Evolutionary conservation across 2,329 filamentous ascomycete species (phyloP).

Genomic region (Coniochaeta hoffmannii): DNA sequence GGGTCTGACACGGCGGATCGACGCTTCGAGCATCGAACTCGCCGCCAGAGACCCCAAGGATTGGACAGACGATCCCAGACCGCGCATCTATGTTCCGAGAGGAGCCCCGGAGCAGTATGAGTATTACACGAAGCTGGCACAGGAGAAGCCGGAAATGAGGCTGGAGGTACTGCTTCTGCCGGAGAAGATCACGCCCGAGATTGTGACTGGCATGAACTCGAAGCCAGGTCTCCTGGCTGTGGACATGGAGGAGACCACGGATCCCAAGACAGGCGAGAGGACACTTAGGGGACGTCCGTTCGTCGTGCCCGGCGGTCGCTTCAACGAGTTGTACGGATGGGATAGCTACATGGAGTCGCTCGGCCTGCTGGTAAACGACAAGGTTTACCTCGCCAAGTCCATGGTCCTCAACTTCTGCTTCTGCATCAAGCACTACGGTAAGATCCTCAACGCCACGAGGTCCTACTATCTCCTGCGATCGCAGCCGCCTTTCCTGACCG

Average conservation of each 20-base stretch:
- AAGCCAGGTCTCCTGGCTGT: constrained; percentile 86
- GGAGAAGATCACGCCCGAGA: constrained; percentile 69
- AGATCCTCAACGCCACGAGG: constrained; percentile 93
- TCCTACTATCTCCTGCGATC: constrained; percentile 93
- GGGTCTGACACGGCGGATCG: constrained; percentile 80
- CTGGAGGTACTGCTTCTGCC: constrained; percentile 79
- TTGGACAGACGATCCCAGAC: constrained; percentile 83
- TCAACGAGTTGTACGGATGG: constrained; percentile 98
- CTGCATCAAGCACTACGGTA: constrained; percentile 96
- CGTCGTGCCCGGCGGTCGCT: constrained; percentile 92
- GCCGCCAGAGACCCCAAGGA: constrained; percentile 91
- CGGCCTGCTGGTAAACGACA: constrained; percentile 78
- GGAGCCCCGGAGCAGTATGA: constrained; percentile 81
- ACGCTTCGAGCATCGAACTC: constrained; percentile 77
- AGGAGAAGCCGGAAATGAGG: constrained; percentile 71
- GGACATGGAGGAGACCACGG: constrained; percentile 70
- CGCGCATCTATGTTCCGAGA: constrained; percentile 82
- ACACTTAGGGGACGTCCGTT: constrained; percentile 79
- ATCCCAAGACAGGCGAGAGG: constrained; percentile 61
- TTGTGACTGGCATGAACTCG: constrained; percentile 75
- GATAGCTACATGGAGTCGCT: constrained; percentile 98
- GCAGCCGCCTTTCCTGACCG: constrained; percentile 92
- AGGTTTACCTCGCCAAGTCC: constrained; percentile 78
- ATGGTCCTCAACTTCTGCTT: constrained; percentile 98
- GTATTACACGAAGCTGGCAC: constrained; percentile 78